These are phyloP conservation scores for Exobasidium cylindrosporum DNA, from an alignment of 1,284 basidiomycete species.

Conservation along the genomic window DNA sequence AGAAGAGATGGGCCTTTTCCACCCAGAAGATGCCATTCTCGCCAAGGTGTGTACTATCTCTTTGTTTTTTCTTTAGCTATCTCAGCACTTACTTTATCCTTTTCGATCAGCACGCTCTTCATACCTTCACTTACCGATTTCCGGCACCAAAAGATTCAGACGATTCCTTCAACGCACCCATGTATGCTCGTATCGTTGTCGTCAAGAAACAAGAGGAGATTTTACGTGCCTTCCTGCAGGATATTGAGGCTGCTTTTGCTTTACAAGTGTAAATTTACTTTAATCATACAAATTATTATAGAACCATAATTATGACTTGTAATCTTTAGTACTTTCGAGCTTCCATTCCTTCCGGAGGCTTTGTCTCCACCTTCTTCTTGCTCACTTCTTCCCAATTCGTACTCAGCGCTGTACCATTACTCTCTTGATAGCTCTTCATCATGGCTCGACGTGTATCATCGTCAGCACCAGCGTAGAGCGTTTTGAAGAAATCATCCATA, in stretches of 20 bases:
- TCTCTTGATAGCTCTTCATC: constrained; percentile 52
- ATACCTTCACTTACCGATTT: constrained; percentile 48
- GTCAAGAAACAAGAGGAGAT: constrained; percentile 20
- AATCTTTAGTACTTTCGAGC: constrained; percentile 38
- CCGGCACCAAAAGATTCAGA: constrained; percentile 45
- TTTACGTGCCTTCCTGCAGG: constrained; percentile 10
- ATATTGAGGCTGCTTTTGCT: constrained; percentile 6
- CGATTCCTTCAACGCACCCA: constrained; percentile 45
- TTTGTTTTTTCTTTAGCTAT: not conserved
- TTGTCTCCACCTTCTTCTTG: constrained; percentile 23
- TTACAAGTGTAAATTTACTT: not conserved
- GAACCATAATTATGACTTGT: not conserved
- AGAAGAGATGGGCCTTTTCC: constrained; percentile 46
- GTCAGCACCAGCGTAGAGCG: constrained; percentile 50
- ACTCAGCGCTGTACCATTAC: constrained; percentile 45
- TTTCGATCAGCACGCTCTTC: constrained; percentile 24
- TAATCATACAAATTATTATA: constrained; percentile 8
- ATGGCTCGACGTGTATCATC: constrained; percentile 51
- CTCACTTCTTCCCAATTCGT: constrained; percentile 53
- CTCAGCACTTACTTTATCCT: too few species aligned
- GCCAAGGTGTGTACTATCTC: constrained; percentile 13
- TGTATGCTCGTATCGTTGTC: constrained; percentile 44
- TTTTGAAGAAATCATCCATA: constrained; percentile 50
- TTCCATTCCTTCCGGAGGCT: constrained; percentile 50
- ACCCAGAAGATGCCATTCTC: constrained; percentile 49